These are phyloP conservation scores for Peronosclerospora sorghi DNA, from an alignment of 352 stramenopile genomes.

Conservation along the genomic window DNA sequence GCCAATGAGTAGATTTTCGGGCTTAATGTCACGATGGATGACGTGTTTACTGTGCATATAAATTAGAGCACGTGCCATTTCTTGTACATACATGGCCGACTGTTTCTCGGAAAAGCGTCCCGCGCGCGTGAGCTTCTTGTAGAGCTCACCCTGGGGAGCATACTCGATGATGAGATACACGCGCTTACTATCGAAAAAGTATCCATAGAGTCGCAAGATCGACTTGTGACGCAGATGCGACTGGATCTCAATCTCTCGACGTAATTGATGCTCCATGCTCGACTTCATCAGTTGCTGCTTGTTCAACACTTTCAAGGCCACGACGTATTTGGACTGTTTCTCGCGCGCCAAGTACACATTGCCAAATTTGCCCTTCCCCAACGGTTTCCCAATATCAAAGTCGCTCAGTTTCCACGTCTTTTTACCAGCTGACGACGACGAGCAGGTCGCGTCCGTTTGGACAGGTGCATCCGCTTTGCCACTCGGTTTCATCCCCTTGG, in stretches of 20 bases:
- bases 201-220: constrained; percentile 96
- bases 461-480: not conserved
- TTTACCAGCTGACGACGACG: constrained; percentile 1
- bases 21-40: constrained; percentile 99
- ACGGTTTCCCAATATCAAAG: constrained; percentile 98
- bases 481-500: not conserved
- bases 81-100: constrained; percentile 90
- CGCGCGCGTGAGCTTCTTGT: constrained; percentile 92
- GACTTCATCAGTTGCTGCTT: constrained; percentile 96
- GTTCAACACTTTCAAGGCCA: constrained; percentile 98
- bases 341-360: constrained; percentile 98
- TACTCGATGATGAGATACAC: constrained; percentile 99
- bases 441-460: constrained; percentile 1
- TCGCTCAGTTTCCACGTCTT: constrained; percentile 92
- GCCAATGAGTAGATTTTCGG: constrained; percentile 97
- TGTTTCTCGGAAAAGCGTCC: constrained; percentile 89
- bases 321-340: constrained; percentile 96
- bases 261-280: constrained; percentile 96
- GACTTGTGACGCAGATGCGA: constrained; percentile 95
- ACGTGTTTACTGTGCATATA: constrained; percentile 99
- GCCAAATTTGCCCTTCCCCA: constrained; percentile 98
- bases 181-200: constrained; percentile 97
- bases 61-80: constrained; percentile 89
- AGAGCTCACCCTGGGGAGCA: constrained; percentile 94
- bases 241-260: constrained; percentile 99